A percentile compares a stretch with the other conserved stretches of the same genome.
These are phyloP conservation scores for Verticillium isaacii DNA, from an alignment of 2,329 filamentous ascomycete genomes.

Conservation along the genomic window DNA sequence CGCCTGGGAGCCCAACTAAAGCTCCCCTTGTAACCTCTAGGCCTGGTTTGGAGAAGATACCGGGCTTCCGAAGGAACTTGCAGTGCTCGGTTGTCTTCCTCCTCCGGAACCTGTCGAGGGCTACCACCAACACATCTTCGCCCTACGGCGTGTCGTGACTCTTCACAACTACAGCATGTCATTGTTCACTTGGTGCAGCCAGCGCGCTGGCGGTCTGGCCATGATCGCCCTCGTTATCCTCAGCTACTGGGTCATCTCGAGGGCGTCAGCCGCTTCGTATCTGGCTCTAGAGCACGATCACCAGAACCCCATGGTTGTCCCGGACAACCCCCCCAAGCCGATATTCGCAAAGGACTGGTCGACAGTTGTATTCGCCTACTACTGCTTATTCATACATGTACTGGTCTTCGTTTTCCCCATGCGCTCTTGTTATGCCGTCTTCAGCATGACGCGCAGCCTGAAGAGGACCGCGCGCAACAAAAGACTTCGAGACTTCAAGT, in stretches of 20 bases:
- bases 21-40: not conserved
- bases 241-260: conserved; percentile 51
- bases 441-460: conserved; percentile 49
- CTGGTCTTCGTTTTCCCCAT: conserved; percentile 60
- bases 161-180: conserved; percentile 34
- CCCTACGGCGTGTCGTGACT: not conserved
- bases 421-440: conserved; percentile 57
- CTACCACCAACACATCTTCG: not conserved
- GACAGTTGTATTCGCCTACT: conserved; percentile 56
- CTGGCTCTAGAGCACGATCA: conserved; percentile 36
- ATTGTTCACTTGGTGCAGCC: conserved; percentile 48
- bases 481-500: conserved; percentile 41
- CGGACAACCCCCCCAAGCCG: conserved; percentile 29
- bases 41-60: too few species aligned
- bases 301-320: conserved; percentile 21
- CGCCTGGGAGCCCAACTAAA: not conserved
- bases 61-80: not conserved
- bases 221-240: conserved; percentile 44
- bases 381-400: conserved; percentile 60
- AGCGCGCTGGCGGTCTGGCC: conserved; percentile 49
- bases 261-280: conserved; percentile 36
- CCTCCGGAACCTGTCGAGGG: conserved; percentile 4
- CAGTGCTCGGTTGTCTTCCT: not conserved
- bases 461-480: conserved; percentile 39
- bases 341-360: conserved; percentile 30